phyloP scores from a whole-genome alignment of 495 filamentous ascomycete genomes.

The Penicillium soppii region DNA sequence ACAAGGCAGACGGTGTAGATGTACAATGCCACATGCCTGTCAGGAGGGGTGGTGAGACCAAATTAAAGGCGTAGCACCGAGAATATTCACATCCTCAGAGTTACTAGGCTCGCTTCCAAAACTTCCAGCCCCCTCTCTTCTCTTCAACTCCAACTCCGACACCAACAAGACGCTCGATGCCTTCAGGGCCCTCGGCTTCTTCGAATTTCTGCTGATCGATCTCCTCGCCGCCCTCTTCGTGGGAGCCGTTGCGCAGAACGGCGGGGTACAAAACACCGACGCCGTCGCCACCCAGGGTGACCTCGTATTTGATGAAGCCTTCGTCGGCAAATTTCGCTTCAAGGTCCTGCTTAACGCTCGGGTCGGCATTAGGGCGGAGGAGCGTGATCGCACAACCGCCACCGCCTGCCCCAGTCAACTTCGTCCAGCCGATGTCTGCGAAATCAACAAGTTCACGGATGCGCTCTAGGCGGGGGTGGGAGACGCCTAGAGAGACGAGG shows the following conservation, averaged over 20 bases:
- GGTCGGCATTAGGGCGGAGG: conserved; percentile 61
- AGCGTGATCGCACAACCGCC: conserved; percentile 94
- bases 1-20: not conserved
- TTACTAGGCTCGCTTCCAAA: conserved; percentile 75
- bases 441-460: conserved; percentile 89
- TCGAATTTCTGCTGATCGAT: conserved; percentile 93
- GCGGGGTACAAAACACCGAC: conserved; percentile 93
- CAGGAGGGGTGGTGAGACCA: not conserved
- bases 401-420: conserved; percentile 92
- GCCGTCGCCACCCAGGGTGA: conserved; percentile 85
- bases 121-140: conserved; percentile 86
- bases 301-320: conserved; percentile 79
- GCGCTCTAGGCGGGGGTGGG: conserved; percentile 88
- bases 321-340: conserved; percentile 68
- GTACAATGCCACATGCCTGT: not conserved
- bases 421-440: conserved; percentile 91
- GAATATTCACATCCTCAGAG: no score
- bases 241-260: conserved; percentile 70
- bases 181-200: conserved; percentile 73
- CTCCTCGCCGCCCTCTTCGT: conserved; percentile 78
- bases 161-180: conserved; percentile 67
- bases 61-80: conserved; percentile 5
- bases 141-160: conserved; percentile 60
- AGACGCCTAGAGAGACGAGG: conserved; percentile 83
- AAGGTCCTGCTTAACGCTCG: conserved; percentile 55